Conservation (phyloP, 441 rosid genomes). For the Populus hybrid region DNA sequence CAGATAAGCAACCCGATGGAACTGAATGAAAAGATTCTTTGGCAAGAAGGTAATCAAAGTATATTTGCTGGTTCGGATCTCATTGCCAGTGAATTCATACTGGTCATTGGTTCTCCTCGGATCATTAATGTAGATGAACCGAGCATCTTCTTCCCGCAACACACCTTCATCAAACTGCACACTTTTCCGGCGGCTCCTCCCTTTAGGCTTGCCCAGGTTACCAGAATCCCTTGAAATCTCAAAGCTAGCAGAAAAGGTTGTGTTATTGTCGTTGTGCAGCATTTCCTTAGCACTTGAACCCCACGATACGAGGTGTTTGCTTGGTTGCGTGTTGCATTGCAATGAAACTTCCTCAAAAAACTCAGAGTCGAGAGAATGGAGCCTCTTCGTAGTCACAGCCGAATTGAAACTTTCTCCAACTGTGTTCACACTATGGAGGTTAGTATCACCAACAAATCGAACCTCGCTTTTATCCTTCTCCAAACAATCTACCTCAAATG, state of each 20-base stretch:
- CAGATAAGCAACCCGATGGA: conserved; percentile 75
- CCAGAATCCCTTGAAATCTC: conserved; percentile 42
- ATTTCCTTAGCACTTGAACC: conserved; percentile 68
- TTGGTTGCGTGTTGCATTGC: conserved; percentile 52
- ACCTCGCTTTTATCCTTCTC: conserved; percentile 19
- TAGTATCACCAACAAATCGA: conserved; percentile 17
- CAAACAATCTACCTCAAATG: conserved; percentile 13
- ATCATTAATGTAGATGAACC: conserved; percentile 68
- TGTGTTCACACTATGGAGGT: conserved; percentile 9
- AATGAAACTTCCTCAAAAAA: conserved; percentile 35
- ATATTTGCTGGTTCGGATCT: conserved; percentile 74
- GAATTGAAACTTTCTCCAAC: conserved; percentile 16
- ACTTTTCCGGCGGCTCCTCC: conserved; percentile 40
- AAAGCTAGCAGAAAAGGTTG: conserved; percentile 26
- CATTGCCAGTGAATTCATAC: conserved; percentile 75
- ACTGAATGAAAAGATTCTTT: conserved; percentile 78
- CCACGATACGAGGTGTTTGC: conserved; percentile 41
- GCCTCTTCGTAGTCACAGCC: conserved; percentile 15
- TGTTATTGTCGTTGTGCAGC: conserved; percentile 26
- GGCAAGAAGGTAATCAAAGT: conserved; percentile 69
- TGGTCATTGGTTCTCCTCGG: conserved; percentile 67
- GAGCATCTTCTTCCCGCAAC: conserved; percentile 40
- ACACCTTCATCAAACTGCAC: conserved; percentile 40
- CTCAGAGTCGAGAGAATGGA: conserved; percentile 34
- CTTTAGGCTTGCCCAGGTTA: conserved; percentile 35